Base-by-base conservation (phyloP, 148 eudicot species). In the Rhododendron williamsianum region DNA sequence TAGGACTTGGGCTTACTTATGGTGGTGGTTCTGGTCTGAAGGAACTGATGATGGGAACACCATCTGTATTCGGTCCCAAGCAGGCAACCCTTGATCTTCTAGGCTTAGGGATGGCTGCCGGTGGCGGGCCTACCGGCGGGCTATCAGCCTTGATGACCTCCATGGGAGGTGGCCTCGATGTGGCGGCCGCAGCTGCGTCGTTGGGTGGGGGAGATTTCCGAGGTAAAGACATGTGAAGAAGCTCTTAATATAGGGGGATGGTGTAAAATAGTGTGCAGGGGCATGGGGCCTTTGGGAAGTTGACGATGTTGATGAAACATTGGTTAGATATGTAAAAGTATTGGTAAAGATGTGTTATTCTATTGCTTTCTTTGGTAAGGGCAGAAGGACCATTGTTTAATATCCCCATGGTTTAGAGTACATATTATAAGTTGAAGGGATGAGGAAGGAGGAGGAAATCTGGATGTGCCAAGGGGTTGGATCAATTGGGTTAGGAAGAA, bases 61-160 rank as follows among this genome's bases (percentile, higher is more conserved):
- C 95, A 33, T 91, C 98, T 25, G 91, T 93, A 77, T 95, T 92
- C 71, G 93, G 94, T 48, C 98, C 95, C 21, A 94, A 95, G 87
- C 98, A 92, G 56, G 90, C 98, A 10, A 97, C 98, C 35, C 96
- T 97, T 8, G 98, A 97, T 92, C 92, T 97, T 83, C 96, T 97
- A 6, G 99, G 99, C 30, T 85, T 95, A 77, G 98, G 98, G 51
- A 93, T 95, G 95, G 93, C 96, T 1, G 96, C 92, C 46, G 93
- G 92, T 58, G 93, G 96, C 6, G 93, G 92, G 80, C 83, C 94
- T 2, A 87, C 90, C 25, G 81, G 89, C 13, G 92, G 95, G 18
- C 86, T 95, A 27, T 93, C 98, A 0, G 93, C 96, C 3, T 51
- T 96, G 45, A 92, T 96, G 90, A 92, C 93, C 8, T 93, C 97